Percentiles rank a stretch among this genome's conserved stretches.
These are phyloP conservation scores for Excoecaria cochinchinensis DNA, from an alignment of 345 rosid genomes.

Conservation along the genomic window DNA sequence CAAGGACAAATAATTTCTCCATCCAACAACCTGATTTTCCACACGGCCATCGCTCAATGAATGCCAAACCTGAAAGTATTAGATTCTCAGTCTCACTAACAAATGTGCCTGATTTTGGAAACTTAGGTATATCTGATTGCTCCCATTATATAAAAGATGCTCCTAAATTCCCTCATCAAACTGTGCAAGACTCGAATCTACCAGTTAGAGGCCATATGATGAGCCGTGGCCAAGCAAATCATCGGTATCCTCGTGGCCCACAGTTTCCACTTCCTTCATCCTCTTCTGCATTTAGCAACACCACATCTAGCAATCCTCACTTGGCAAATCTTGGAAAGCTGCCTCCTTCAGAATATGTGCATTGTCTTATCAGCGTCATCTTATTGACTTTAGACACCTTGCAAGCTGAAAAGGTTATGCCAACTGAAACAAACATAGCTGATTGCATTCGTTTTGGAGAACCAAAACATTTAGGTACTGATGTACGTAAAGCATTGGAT, in stretches of 20 bases:
- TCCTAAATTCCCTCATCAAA: slow-evolving; percentile 40
- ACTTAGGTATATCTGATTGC: slow-evolving; percentile 43
- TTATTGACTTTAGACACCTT: slow-evolving; percentile 66
- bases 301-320: slow-evolving; percentile 32
- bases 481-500: slow-evolving; percentile 65
- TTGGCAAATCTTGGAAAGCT: slow-evolving; percentile 56
- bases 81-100: slow-evolving; percentile 34
- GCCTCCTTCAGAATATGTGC: slow-evolving; percentile 61
- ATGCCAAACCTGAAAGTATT: slow-evolving; percentile 40
- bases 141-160: slow-evolving; percentile 33
- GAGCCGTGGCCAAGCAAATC: slow-evolving; percentile 30
- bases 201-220: slow-evolving; percentile 30
- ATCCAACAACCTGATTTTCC: slow-evolving; percentile 37
- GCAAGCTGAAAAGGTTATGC: slow-evolving; percentile 65
- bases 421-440: slow-evolving; percentile 68
- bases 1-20: slow-evolving; percentile 40
- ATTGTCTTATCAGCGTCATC: slow-evolving; percentile 74
- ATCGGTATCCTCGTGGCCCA: slow-evolving; percentile 30
- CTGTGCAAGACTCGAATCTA: slow-evolving; percentile 36
- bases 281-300: slow-evolving; percentile 21
- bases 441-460: slow-evolving; percentile 79
- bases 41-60: slow-evolving; percentile 44
- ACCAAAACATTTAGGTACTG: slow-evolving; percentile 51
- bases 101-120: slow-evolving; percentile 51
- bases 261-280: slow-evolving; percentile 31